Evolutionary conservation across 768 basidiomycete species (phyloP).

Genomic region (Auriscalpium orientale): DNA sequence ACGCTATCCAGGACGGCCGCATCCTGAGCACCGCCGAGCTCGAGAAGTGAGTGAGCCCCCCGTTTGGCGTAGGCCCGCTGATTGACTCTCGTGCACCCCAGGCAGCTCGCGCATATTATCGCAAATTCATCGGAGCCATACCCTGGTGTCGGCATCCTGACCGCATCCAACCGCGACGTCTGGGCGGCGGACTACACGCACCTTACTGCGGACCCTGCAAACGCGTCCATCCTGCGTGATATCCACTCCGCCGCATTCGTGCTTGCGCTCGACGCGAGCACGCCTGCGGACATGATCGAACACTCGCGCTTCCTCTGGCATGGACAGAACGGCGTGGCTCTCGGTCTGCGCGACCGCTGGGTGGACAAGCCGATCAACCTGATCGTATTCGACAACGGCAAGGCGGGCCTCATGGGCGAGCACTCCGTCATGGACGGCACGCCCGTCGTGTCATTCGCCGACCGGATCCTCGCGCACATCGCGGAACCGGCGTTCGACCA

Average conservation of each 20-base stretch:
- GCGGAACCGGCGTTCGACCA: constrained; percentile 58
- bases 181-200: constrained; percentile 54
- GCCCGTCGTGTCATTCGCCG: constrained; percentile 66
- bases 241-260: constrained; percentile 86
- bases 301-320: constrained; percentile 78
- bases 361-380: constrained; percentile 89
- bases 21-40: constrained; percentile 62
- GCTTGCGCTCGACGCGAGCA: constrained; percentile 66
- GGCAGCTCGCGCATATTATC: constrained; percentile 68
- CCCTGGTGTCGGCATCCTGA: constrained; percentile 71
- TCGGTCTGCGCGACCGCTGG: constrained; percentile 76
- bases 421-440: constrained; percentile 91
- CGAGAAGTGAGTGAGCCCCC: constrained; percentile 52
- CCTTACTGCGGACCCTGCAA: constrained; percentile 50
- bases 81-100: no score
- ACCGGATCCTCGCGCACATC: constrained; percentile 59
- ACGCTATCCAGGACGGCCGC: constrained; percentile 44
- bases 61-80: no score
- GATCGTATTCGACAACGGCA: constrained; percentile 75
- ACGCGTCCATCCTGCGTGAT: constrained; percentile 54
- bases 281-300: constrained; percentile 44
- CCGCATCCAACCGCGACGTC: constrained; percentile 71
- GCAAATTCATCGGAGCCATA: constrained; percentile 54
- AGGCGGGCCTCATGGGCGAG: constrained; percentile 87
- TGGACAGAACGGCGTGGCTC: constrained; percentile 58